Evolutionary conservation across 768 basidiomycete genomes (phyloP), one percentile per base, ranked within the genome.

Genomic region (Pleurotus sapidus): DNA sequence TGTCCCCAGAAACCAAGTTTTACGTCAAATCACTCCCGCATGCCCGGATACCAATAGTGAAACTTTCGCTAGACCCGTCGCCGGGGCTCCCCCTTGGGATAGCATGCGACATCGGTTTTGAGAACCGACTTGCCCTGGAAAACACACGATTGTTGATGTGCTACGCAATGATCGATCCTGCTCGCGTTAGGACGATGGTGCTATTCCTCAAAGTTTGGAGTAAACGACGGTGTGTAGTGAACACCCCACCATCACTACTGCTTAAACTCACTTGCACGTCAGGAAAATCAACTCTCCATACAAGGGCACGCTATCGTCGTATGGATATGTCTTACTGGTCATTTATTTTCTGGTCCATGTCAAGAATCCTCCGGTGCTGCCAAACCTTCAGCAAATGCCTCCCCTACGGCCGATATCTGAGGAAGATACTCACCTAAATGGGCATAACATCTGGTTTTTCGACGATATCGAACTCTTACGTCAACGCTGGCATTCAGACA

Each of bases 241-340:
- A 56, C 49, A 12, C 37, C 25, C 54, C 34, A 43, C 15, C 18
- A 38, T 23, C n/a, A 34, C 46, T 46, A 8, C 39, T 27, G 17
- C 43, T 48, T 11, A 15, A 55, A 27, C 59, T 50, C 24, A 42
- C 12, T 48, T 49, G 50, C 24, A 34, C 11, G 62, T 43, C 64
- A 93, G 91, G 74, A 95, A 97, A 86, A 97, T 99, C 72, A 99
- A 99, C 73, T 97, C 95, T 50, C 95, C 96, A 9, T 99, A 98
- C 73, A 87, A 93, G 66, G 96, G 96, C 60, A 98, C 96, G 1
- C 78, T 99, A 54, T 95, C 93, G 56, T 96, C 95, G 55, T 98
- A 99, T 69, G 96, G 96, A 61, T 98, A 96, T 75, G 95, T 96
- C 63, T 82, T 99, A 53, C 89, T 99, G 72, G 96, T 98, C 70